These are phyloP conservation scores for Globisporangium spinosum DNA, from an alignment of 352 stramenopile genomes.

Conservation along the genomic window DNA sequence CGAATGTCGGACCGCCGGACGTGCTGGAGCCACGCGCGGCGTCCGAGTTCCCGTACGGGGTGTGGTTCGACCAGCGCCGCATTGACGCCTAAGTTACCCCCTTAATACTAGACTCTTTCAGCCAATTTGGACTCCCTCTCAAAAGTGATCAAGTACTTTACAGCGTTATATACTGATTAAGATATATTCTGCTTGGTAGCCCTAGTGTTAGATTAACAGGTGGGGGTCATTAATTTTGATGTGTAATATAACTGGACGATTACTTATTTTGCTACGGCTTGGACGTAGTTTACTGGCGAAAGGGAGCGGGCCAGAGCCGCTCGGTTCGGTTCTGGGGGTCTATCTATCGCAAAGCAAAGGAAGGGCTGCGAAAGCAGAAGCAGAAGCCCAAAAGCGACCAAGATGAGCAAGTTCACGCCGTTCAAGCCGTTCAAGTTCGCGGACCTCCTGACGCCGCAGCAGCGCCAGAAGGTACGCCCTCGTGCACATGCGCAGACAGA, in stretches of 20 bases:
- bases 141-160: not conserved
- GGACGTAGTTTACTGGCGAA: not conserved
- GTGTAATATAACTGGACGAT: not conserved
- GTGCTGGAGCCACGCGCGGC: slow-evolving; percentile 47
- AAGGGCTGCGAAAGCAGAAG: slow-evolving; percentile 15
- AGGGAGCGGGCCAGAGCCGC: not conserved
- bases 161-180: not conserved
- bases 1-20: slow-evolving; percentile 45
- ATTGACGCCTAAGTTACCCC: not conserved
- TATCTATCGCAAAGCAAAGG: slow-evolving; percentile 10
- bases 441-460: slow-evolving; percentile 57
- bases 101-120: slow-evolving; percentile 1
- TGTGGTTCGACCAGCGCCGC: slow-evolving; percentile 36
- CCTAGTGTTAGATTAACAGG: not conserved
- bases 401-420: slow-evolving; percentile 79
- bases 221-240: not conserved
- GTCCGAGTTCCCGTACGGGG: slow-evolving; percentile 49
- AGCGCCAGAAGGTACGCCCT: slow-evolving; percentile 58
- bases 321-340: slow-evolving; percentile 14
- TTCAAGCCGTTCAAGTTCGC: slow-evolving; percentile 83
- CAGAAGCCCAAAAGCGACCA: slow-evolving; percentile 17
- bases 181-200: not conserved
- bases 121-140: not conserved
- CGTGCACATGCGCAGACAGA: not conserved
- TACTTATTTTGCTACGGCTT: not conserved